Base-by-base conservation (phyloP, 257 asterid species). In the Nicotiana knightiana region DNA sequence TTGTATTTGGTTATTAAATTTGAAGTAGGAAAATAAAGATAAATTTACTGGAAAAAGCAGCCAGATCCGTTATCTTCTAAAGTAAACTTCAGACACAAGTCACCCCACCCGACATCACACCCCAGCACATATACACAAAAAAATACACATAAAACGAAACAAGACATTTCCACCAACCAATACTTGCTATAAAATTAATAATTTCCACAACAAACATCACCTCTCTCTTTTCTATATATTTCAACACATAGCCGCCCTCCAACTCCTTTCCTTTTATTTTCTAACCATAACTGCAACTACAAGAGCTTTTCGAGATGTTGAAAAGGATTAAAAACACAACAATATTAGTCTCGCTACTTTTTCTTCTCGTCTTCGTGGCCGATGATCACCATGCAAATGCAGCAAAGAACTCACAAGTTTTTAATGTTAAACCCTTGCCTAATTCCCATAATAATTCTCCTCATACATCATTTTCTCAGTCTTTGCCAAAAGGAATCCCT, bases 71-170 rank as follows among this genome's bases (percentile, higher is more conserved):
- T 24, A 73, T 73, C 15, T 26, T 26, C 43, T 3, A 26, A 43
- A 73, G 16, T 51, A 51, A 75, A 75, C 80, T 75, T 75, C 80
- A 75, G 63, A 51, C 63, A 75, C 80, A 51, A 75, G 80, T 51
- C 39, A 73, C 63, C 24, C 63, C 43, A 13, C 39, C 24, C 37
- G n/a, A 70, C 77, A 37, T 9, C 76, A 11, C 76, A 17, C 28
- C 9, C 26, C 9, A 26, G 5, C 57, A 17, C 24, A 17, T 0
- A 57, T 2, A 17, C 26, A 58, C 26, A 58, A 21, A 18, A 18
- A 57, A 57, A 33, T 4, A 33, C 28, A 33, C 24, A 67, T 35
- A 46, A 12, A 43, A 12, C 7, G n/a, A 71, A 12, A 21, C 39
- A 26, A 1, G 43, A 43, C 43, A 26, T 73, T 73, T 70, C 26